Evolutionary conservation across 352 stramenopile species (phyloP).

Genomic region (Elongisporangium prolatum): DNA sequence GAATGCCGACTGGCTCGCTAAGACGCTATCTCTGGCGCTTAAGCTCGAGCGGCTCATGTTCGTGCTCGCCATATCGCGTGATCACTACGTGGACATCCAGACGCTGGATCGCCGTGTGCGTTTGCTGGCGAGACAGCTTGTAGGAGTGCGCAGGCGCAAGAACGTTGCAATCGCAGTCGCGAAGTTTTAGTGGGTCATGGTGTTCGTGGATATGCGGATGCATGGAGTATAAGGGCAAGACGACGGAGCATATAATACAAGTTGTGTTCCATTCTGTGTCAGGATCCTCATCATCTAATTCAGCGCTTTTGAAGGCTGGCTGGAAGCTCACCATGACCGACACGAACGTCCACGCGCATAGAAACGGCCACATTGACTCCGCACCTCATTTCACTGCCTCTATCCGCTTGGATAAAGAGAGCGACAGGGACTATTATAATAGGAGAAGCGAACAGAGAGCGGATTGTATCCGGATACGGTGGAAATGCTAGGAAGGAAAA

Average conservation of each 20-base stretch:
- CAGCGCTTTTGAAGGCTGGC: too few species aligned
- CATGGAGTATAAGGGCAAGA: too few species aligned
- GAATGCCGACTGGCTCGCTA: conserved; percentile 55
- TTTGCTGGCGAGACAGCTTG: conserved; percentile 43
- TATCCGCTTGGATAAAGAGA: background rate
- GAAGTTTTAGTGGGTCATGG: background rate
- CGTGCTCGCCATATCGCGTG: conserved; percentile 34
- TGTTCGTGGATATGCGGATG: background rate
- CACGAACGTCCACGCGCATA: background rate
- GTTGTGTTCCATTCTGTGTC: too few species aligned
- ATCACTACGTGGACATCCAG: conserved; percentile 49
- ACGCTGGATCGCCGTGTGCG: conserved; percentile 47
- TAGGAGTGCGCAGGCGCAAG: conserved; percentile 54
- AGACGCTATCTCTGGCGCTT: conserved; percentile 54
- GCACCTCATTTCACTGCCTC: background rate
- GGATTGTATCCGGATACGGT: too few species aligned
- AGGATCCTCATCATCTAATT: too few species aligned
- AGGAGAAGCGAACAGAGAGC: background rate
- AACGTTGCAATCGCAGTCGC: conserved; percentile 14
- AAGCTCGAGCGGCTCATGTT: conserved; percentile 68
- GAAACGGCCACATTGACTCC: background rate
- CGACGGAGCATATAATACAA: background rate
- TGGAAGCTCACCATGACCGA: background rate
- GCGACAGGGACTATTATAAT: background rate
- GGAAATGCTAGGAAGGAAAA: too few species aligned